Base-by-base conservation (phyloP, 2,329 filamentous ascomycete species). In the Zymoseptoria passerinii region DNA sequence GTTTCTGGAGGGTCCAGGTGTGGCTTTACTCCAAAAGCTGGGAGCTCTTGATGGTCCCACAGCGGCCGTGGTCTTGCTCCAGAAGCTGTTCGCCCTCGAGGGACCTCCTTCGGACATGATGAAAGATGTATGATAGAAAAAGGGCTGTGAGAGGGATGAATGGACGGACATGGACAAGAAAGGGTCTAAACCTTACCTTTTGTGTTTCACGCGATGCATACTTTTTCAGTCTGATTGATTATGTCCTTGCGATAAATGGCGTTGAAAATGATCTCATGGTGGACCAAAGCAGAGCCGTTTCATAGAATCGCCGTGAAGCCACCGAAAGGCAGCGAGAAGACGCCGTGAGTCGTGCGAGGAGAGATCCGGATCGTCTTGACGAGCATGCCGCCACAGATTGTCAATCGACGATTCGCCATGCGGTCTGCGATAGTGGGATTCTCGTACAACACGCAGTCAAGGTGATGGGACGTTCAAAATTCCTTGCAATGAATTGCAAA, bases 201-300 rank as follows among this genome's bases (percentile, higher is more conserved):
- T 63, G 62, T 63, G 63, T 53, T 50, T 35, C 27, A 54, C 18
- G 23, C 28, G 16, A 50, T 58, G 13, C 19, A 40, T 35, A n/a
- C 8, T 35, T 40, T 27, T 53, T 18, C 23, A 23, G 5, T 16
- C 49, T 48, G 13, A 5, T 16, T 16, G 35, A 44, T 44, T 5
- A 10, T 44, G n/a, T 44, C 2, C 16, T 44, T 16, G 35, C 16
- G n/a, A 13, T 44, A 28, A 55, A 58, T 58, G 56, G 53, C 58
- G 57, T 59, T 61, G 59, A 51, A 55, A 29, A 63, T 65, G 63
- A 65, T 56, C 56, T 65, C 63, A 65, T 63, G 53, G 59, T 57
- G 54, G 55, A 50, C 55, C 55, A 52, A 18, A 28, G n/a, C 58
- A 51, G 52, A 54, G 56, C 60, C 58, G 61, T 62, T 62, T 61